Conservation (phyloP, 1,139 yeast genomes). For the Insectozyma bohioensis region DNA sequence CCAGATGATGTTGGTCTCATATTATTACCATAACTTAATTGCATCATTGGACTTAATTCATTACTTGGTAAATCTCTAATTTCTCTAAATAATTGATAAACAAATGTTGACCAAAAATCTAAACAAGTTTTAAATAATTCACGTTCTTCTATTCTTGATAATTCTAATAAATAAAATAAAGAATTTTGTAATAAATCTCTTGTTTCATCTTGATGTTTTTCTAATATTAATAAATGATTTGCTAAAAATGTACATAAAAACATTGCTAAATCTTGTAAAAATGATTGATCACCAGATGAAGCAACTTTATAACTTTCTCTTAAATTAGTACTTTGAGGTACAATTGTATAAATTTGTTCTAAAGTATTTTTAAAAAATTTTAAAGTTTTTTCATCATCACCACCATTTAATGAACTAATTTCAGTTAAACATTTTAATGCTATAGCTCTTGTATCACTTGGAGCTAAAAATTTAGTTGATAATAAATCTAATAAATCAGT, state of each 20-base stretch:
- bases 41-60: conserved; percentile 74
- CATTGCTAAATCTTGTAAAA: conserved; percentile 93
- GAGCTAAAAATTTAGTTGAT: conserved; percentile 72
- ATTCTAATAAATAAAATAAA: conserved; percentile 77
- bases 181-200: conserved; percentile 67
- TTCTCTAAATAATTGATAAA: conserved; percentile 77
- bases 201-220: conserved; percentile 51
- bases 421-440: conserved; percentile 92
- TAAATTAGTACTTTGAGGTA: conserved; percentile 77
- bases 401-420: conserved; percentile 61
- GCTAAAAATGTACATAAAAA: conserved; percentile 82
- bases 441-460: conserved; percentile 78
- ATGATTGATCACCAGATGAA: conserved; percentile 83
- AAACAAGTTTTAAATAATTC: conserved; percentile 93
- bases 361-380: conserved; percentile 71
- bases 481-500: conserved; percentile 75
- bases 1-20: conserved; percentile 52
- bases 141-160: conserved; percentile 91
- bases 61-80: conserved; percentile 75
- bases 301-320: conserved; percentile 74
- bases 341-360: conserved; percentile 66
- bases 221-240: conserved; percentile 75
- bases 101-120: conserved; percentile 91
- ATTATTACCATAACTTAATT: conserved; percentile 56
- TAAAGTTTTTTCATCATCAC: conserved; percentile 69